Conservation (phyloP, 1,284 basidiomycete genomes). For the Cutaneotrichosporon daszewskae region DNA sequence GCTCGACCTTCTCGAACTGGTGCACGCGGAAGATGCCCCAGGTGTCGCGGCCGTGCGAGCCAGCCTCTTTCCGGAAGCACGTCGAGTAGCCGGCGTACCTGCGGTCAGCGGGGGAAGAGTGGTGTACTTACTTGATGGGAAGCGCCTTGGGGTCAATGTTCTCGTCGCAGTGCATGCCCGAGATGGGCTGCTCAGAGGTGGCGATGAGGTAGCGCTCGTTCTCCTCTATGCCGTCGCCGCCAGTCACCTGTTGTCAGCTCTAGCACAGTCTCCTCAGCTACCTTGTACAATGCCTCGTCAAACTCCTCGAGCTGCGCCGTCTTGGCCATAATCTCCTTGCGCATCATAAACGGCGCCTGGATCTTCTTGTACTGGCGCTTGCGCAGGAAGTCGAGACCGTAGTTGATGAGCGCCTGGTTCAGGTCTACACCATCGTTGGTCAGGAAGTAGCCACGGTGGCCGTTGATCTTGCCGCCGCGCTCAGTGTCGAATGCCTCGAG, state of each 20-base stretch:
- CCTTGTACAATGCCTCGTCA: slow-evolving; percentile 97
- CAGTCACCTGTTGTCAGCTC: slow-evolving; percentile 61
- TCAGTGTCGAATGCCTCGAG: slow-evolving; percentile 95
- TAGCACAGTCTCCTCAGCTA: slow-evolving; percentile 29
- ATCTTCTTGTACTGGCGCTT: slow-evolving; percentile 83
- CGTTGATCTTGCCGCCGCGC: slow-evolving; percentile 85
- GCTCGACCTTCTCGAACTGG: slow-evolving; percentile 98
- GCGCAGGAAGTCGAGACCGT: slow-evolving; percentile 89
- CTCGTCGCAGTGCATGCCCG: slow-evolving; percentile 89
- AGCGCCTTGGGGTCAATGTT: slow-evolving; percentile 94
- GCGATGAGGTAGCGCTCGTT: slow-evolving; percentile 99
- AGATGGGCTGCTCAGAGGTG: slow-evolving; percentile 97
- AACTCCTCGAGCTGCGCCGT: slow-evolving; percentile 97
- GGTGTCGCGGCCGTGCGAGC: slow-evolving; percentile 92
- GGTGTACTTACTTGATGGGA: slow-evolving; percentile 68
- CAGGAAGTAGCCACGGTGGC: slow-evolving; percentile 94
- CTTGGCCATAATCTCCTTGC: slow-evolving; percentile 94
- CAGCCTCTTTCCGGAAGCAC: slow-evolving; percentile 99
- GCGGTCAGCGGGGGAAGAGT: not conserved
- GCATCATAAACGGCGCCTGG: slow-evolving; percentile 98
- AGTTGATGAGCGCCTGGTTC: slow-evolving; percentile 92
- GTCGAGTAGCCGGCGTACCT: slow-evolving; percentile 66
- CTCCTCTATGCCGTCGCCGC: slow-evolving; percentile 56
- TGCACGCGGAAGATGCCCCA: slow-evolving; percentile 99
- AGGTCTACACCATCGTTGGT: slow-evolving; percentile 94